Evolutionary conservation across 305 asterid species (phyloP).

Genomic region (Fraxinus baroniana): DNA sequence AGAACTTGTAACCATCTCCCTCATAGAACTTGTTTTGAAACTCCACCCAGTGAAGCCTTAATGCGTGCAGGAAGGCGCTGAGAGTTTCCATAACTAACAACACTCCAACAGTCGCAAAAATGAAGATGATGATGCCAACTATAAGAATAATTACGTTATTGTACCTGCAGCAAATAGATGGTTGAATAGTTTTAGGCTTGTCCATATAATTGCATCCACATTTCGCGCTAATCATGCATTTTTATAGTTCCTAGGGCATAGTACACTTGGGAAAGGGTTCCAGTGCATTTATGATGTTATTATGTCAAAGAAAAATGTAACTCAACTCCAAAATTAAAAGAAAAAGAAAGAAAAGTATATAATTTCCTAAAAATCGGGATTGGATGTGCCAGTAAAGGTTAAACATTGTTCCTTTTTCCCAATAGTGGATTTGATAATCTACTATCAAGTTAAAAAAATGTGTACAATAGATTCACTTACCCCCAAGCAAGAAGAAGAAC

Average conservation of each 20-base stretch:
- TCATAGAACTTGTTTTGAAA: constrained; percentile 89
- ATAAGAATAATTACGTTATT: constrained; percentile 67
- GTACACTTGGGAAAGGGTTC: neutral
- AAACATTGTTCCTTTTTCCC: neutral
- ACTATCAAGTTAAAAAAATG: constrained; percentile 11
- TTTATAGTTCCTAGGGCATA: neutral
- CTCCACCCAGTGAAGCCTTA: constrained; percentile 97
- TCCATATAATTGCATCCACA: constrained; percentile 1
- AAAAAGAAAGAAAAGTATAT: neutral
- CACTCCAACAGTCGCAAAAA: constrained; percentile 83
- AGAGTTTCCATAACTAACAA: constrained; percentile 92
- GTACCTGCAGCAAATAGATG: constrained; percentile 48
- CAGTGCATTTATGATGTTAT: neutral
- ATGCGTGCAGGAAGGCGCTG: constrained; percentile 89
- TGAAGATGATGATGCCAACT: constrained; percentile 65
- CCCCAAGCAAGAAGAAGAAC: constrained; percentile 97
- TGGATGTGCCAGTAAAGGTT: neutral
- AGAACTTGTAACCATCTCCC: constrained; percentile 90
- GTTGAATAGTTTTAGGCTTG: neutral
- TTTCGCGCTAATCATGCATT: neutral
- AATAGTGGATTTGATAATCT: neutral
- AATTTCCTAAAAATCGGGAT: neutral
- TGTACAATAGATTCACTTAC: constrained; percentile 46
- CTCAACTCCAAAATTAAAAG: neutral
- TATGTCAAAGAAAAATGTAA: neutral